Conservation (phyloP, 768 basidiomycete species). For the Coprinopsis strossmayeri region DNA sequence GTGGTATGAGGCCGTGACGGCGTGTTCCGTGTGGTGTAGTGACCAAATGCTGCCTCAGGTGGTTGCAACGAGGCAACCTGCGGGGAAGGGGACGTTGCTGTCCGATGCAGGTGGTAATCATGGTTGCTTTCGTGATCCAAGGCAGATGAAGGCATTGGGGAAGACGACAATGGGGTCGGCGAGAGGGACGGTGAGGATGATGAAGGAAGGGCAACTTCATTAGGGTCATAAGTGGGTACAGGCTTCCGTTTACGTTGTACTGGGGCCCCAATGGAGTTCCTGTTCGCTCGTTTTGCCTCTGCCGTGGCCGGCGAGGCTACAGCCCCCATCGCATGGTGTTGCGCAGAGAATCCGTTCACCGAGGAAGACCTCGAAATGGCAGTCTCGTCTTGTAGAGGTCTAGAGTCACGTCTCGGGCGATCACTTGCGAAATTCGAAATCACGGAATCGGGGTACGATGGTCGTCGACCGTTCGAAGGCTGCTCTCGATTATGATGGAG, state of each 20-base stretch:
- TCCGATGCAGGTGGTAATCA: background rate
- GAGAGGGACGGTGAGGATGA: slow-evolving; percentile 11
- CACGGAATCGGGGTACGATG: background rate
- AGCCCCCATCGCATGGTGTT: background rate
- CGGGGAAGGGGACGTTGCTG: no score
- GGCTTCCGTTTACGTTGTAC: slow-evolving; percentile 46
- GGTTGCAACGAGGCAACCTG: no score
- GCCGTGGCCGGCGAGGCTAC: slow-evolving; percentile 8
- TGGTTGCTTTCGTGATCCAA: background rate
- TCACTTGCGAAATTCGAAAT: background rate
- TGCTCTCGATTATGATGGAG: slow-evolving; percentile 11
- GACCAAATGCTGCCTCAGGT: slow-evolving; percentile 13
- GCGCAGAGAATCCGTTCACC: no score
- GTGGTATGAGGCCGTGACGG: slow-evolving; percentile 7
- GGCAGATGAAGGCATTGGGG: background rate
- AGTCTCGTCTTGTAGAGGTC: no score
- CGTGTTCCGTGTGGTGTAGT: slow-evolving; percentile 22
- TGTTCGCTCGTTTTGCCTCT: slow-evolving; percentile 16
- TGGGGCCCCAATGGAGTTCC: slow-evolving; percentile 25
- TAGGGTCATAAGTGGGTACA: slow-evolving; percentile 45
- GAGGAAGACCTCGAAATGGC: no score
- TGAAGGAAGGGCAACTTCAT: slow-evolving; percentile 9
- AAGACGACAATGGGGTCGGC: slow-evolving; percentile 3
- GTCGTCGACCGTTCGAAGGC: background rate
- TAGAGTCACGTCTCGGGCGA: background rate